Conservation (phyloP, 306 rosid genomes). For the Hylodesmum podocarpum region DNA sequence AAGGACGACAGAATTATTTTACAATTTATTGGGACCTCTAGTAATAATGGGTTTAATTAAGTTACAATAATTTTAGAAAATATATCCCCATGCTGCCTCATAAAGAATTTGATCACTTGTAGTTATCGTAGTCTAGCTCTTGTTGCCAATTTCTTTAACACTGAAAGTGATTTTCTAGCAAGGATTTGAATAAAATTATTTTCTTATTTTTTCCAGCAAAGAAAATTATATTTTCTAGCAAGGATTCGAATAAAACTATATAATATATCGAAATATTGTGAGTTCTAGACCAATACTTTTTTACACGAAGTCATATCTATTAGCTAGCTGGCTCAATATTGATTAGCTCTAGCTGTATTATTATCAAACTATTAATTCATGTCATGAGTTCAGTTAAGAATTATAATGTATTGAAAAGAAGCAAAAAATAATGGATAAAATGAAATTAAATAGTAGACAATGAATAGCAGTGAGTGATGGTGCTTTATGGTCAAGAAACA, state of each 20-base stretch:
- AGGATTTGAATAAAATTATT: neutral
- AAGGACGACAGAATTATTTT: neutral
- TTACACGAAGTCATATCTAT: neutral
- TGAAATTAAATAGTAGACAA: neutral
- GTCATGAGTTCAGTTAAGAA: neutral
- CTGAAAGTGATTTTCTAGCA: neutral
- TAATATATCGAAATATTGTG: neutral
- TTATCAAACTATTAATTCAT: neutral
- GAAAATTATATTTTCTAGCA: neutral
- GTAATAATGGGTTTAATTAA: neutral
- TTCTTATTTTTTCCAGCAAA: too few species aligned
- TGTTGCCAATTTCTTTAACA: neutral
- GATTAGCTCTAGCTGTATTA: neutral
- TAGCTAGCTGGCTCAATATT: neutral
- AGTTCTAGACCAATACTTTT: neutral
- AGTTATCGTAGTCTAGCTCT: neutral
- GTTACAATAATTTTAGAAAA: neutral
- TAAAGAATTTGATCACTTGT: neutral
- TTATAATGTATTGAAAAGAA: neutral
- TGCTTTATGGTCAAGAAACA: constrained; percentile 39
- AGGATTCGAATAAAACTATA: neutral
- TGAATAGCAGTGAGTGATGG: neutral
- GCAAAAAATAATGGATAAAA: neutral
- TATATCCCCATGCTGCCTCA: neutral
- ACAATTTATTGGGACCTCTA: neutral